Conservation (phyloP, 1,284 basidiomycete species). For the Rhodotorula sp. region DNA sequence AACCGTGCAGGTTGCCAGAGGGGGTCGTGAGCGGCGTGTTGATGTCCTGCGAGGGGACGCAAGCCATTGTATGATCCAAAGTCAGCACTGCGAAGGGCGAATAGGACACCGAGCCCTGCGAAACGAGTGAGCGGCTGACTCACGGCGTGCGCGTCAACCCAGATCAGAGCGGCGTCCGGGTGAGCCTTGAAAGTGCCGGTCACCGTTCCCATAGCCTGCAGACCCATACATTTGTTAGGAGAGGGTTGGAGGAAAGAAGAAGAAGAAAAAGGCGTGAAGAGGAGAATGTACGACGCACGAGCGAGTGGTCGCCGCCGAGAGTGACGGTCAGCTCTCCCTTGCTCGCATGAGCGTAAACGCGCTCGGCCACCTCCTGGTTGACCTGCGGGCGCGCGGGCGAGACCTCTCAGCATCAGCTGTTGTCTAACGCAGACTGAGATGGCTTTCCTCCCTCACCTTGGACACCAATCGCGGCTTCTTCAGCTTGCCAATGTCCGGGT, state of each 20-base stretch:
- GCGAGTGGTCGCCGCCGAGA: constrained; percentile 92
- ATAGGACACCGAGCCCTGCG: background rate
- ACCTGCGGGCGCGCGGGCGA: constrained; percentile 61
- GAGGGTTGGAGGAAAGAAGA: too few relatives aligned
- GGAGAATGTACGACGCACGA: too few relatives aligned
- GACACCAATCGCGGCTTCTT: constrained; percentile 83
- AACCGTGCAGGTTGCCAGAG: constrained; percentile 95
- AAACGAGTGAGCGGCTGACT: constrained; percentile 1
- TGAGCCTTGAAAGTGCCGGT: constrained; percentile 64
- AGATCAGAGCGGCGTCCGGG: constrained; percentile 75
- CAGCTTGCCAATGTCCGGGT: constrained; percentile 80
- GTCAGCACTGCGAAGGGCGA: background rate
- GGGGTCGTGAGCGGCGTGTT: constrained; percentile 81
- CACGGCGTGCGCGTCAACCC: constrained; percentile 59
- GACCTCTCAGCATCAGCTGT: too few relatives aligned
- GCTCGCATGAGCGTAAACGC: constrained; percentile 69
- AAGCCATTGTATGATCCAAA: background rate
- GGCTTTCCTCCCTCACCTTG: constrained; percentile 12
- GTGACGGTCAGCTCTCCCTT: constrained; percentile 82
- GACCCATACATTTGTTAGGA: background rate
- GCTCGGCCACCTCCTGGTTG: constrained; percentile 71
- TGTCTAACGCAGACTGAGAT: background rate
- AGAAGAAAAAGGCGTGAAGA: too few relatives aligned
- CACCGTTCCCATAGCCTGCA: constrained; percentile 85
- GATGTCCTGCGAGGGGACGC: constrained; percentile 77